phyloP scores from a whole-genome alignment of 2,329 filamentous ascomycete genomes.

The Aspergillus ochraceus region DNA sequence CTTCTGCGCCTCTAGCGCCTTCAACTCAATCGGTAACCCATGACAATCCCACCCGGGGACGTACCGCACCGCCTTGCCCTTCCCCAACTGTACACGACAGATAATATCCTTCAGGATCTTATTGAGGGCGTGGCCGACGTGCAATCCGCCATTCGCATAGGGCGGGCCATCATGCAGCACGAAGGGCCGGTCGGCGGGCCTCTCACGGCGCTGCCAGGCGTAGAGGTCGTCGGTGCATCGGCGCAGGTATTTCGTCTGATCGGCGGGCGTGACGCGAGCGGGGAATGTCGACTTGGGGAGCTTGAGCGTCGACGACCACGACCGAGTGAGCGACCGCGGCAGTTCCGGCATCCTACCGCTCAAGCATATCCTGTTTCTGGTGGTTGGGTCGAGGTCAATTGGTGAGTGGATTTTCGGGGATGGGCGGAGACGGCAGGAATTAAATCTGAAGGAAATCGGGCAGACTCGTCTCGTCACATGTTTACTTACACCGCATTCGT shows the following conservation, averaged over 20 bases:
- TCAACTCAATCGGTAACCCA: constrained; percentile 94
- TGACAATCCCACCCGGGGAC: constrained; percentile 97
- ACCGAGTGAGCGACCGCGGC: constrained; percentile 42
- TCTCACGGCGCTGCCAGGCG: constrained; percentile 69
- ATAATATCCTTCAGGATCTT: constrained; percentile 97
- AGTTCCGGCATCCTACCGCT: constrained; percentile 40
- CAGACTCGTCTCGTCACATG: too few species aligned
- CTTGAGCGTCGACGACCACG: constrained; percentile 72
- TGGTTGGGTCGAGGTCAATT: constrained; percentile 4
- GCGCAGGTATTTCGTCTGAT: constrained; percentile 62
- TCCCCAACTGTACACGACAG: constrained; percentile 74
- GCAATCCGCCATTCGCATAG: constrained; percentile 89
- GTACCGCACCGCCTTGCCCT: constrained; percentile 75
- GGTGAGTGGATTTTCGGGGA: neutral
- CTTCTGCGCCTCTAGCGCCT: constrained; percentile 70
- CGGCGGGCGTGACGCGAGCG: constrained; percentile 44
- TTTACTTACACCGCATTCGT: too few species aligned
- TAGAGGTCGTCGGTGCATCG: constrained; percentile 87
- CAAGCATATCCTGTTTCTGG: constrained; percentile 24
- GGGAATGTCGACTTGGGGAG: constrained; percentile 75
- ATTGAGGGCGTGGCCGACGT: constrained; percentile 93
- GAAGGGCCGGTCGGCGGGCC: constrained; percentile 62
- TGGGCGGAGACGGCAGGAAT: neutral
- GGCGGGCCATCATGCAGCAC: constrained; percentile 93
- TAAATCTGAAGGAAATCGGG: neutral